Evolutionary conservation across 495 filamentous ascomycete genomes (phyloP).

Genomic region (Tuber microsphaerosporum): DNA sequence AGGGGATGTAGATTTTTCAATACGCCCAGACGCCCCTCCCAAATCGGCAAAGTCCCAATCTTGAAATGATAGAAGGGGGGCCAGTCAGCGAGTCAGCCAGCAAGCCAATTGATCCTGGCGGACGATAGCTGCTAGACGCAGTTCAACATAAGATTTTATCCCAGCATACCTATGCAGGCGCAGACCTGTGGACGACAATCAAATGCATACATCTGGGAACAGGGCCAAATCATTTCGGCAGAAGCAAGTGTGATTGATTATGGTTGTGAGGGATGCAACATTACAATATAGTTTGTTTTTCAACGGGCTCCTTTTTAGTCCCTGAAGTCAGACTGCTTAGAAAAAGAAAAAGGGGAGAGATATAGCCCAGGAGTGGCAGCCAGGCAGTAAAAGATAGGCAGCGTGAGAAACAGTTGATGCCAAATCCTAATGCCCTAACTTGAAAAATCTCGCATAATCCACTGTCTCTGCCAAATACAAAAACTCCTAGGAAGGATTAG

Average conservation of each 20-base stretch:
- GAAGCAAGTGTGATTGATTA: neutral
- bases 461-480: no score
- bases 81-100: neutral
- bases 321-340: neutral
- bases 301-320: neutral
- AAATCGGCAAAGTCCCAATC: neutral
- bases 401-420: neutral
- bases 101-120: neutral
- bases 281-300: constrained; percentile 14
- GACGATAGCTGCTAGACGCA: neutral
- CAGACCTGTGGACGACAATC: neutral
- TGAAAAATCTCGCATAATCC: no score
- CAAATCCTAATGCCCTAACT: neutral
- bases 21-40: neutral
- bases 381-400: neutral
- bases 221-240: neutral
- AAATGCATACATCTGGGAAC: neutral
- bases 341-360: neutral
- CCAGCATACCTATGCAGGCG: neutral
- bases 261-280: constrained; percentile 12
- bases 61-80: neutral
- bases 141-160: no score
- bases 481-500: no score
- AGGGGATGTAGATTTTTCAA: neutral
- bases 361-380: neutral